These are phyloP conservation scores for Mycosphaerella arachidis DNA, from an alignment of 2,329 filamentous ascomycete genomes.

Conservation along the genomic window DNA sequence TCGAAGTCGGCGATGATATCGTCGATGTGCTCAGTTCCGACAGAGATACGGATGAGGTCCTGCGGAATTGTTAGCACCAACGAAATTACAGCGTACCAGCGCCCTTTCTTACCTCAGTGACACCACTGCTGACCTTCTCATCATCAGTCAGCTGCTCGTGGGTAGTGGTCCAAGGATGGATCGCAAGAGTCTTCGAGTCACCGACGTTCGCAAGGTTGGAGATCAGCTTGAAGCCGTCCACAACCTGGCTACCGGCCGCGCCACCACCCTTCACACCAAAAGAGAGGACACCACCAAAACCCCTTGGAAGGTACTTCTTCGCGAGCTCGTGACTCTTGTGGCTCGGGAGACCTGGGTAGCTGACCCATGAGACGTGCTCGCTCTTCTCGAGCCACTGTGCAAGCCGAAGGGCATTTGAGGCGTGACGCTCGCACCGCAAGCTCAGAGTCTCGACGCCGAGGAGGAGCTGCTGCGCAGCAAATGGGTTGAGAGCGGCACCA, in stretches of 20 bases:
- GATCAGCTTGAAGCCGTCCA: slow-evolving; percentile 91
- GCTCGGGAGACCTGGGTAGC: slow-evolving; percentile 80
- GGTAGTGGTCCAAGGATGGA: slow-evolving; percentile 92
- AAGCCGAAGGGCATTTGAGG: slow-evolving; percentile 72
- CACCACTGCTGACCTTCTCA: slow-evolving; percentile 75
- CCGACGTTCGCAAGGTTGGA: slow-evolving; percentile 96
- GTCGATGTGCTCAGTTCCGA: slow-evolving; percentile 94
- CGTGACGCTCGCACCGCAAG: slow-evolving; percentile 80
- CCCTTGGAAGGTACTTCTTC: slow-evolving; percentile 79
- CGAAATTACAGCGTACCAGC: neutral
- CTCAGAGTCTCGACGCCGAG: slow-evolving; percentile 87
- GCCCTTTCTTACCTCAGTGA: slow-evolving; percentile 48
- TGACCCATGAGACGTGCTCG: slow-evolving; percentile 84
- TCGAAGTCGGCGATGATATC: slow-evolving; percentile 96
- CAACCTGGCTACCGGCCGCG: slow-evolving; percentile 76
- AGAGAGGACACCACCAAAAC: slow-evolving; percentile 85
- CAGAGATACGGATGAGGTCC: slow-evolving; percentile 91
- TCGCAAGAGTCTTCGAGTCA: slow-evolving; percentile 89
- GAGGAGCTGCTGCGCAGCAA: slow-evolving; percentile 86
- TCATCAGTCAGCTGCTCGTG: slow-evolving; percentile 85
- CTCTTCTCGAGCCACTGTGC: slow-evolving; percentile 80
- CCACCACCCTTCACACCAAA: slow-evolving; percentile 90
- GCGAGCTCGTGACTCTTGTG: slow-evolving; percentile 76
- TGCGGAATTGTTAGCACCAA: slow-evolving; percentile 35
- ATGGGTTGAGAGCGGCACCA: slow-evolving; percentile 78